Base-by-base conservation (phyloP, 202 grass and related monocot genomes). In the Zizania palustris region DNA sequence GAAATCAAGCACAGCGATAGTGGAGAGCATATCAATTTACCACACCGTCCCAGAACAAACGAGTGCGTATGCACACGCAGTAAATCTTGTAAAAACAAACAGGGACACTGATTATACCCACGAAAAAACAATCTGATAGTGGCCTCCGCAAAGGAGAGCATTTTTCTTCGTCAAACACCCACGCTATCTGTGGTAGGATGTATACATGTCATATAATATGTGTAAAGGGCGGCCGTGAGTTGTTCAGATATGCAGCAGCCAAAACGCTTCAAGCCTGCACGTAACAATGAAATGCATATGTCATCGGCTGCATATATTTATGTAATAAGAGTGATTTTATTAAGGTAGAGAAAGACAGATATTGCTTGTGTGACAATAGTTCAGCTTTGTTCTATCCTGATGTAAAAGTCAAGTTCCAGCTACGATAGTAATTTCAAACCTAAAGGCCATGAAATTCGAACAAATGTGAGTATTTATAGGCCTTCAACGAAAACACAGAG, bases 191-290 rank as follows among this genome's bases (percentile, higher is more conserved):
- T 16, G 56, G 38, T 45, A 68, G 34, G 60, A 36, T 75, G 36
- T 84, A 40, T 69, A 56, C 65, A 65, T 81, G 68, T 78, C 22
- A 71, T 56, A 76, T 59, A 84, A 66, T 40, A 88, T 76, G 50
- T 71, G 66, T 28, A 71, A 42, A 59, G 11, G 41, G 48, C 49
- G 65, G 35, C 72, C 65, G 68, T 77, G 64, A 73, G 76, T 72
- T 72, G 64, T 61, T 77, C 50, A 61, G 21, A 28, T 60, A 37
- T 54, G 49, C 7, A 81, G 34, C 20, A 12, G n/a, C 68, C n/a
- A 14, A 77, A 43, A 62, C n/a, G 43, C 72, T 82, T 88, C 68
- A 89, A 82, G 82, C 73, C 87, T 89, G 78, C 13, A 18, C 37
- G 74, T 28, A 68, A 15, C 67, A 50, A 85, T 57, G 67, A 55